Evolutionary conservation across 768 basidiomycete genomes (phyloP), one percentile per base, ranked within the genome.

Genomic region (Kwoniella dejecticola): DNA sequence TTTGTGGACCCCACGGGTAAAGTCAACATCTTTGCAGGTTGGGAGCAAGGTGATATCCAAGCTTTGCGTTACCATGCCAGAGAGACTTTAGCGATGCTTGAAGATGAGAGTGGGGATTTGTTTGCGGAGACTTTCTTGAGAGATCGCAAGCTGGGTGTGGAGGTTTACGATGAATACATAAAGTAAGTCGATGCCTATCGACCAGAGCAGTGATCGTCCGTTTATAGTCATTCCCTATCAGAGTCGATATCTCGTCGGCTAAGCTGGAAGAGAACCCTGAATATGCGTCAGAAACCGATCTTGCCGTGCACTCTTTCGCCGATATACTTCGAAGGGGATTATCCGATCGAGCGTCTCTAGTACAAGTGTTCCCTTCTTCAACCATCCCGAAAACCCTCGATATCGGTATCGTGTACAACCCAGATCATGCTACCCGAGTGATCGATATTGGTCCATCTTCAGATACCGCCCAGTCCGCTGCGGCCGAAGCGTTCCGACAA

Each of bases 401-500:
- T 64, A 81, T 98, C 31, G 94, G 95, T 3, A 77, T 98, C 6
- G 79, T 91, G 15, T 85, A 90, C 67, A 83, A 91, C 68, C 82
- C 86, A 0, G 81, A 84, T 6, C 80, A 89, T 62, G 90, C 91
- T 2, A 86, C 87, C 66, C 86, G 90, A 8, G 85, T 97, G 1
- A 89, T 98, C 26, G 96, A 98, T 69, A 90, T 93, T 64, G 95
- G 95, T 2, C 95, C 95, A 0, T 76, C 88, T 0, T 89, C 86
- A 2, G 80, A 52, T 17, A n/a, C 58, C 0, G 12, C 57, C 26
- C 76, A 81, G 10, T 29, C 67, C 3, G 82, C 78, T 4, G 81
- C 83, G 0, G 73, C 72, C 27, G 79, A 83, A 45, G 82, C 81
- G 2, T 99, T 96, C 83, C 85, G 88, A 23, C 83, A 85, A 4